These are phyloP conservation scores for Blastobotrys malaysiensis DNA, from an alignment of 1,139 yeast genomes.

Conservation along the genomic window DNA sequence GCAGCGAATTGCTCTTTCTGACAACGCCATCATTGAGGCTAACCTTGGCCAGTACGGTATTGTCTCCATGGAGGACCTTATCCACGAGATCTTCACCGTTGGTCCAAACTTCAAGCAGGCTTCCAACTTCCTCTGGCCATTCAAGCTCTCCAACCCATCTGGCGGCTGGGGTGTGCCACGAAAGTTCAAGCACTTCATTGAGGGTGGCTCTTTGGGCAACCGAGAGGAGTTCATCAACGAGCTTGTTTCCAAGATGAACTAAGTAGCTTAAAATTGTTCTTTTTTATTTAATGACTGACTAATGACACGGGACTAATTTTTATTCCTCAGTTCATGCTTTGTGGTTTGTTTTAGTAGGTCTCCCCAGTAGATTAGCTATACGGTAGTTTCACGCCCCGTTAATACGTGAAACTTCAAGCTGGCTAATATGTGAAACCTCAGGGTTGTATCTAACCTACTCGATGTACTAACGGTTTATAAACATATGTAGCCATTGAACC, in stretches of 20 bases:
- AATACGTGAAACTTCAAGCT: too few species aligned
- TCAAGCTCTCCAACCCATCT: conserved; percentile 97
- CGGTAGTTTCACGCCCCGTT: too few species aligned
- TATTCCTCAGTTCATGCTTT: too few species aligned
- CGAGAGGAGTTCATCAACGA: conserved; percentile 98
- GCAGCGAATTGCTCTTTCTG: conserved; percentile 94
- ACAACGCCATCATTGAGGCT: conserved; percentile 92
- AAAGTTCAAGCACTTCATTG: conserved; percentile 99
- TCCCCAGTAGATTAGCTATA: too few species aligned
- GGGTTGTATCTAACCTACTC: too few species aligned
- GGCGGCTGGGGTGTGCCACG: conserved; percentile 99
- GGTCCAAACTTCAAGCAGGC: conserved; percentile 99
- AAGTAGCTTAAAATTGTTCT: neutral
- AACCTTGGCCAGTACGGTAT: conserved; percentile 95
- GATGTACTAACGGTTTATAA: too few species aligned
- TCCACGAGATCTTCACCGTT: conserved; percentile 98
- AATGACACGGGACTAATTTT: neutral
- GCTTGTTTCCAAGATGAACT: conserved; percentile 61
- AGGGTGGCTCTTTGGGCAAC: conserved; percentile 99
- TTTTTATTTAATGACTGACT: neutral
- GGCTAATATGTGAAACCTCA: too few species aligned
- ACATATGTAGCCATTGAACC: too few species aligned
- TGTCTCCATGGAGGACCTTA: conserved; percentile 92
- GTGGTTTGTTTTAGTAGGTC: too few species aligned
- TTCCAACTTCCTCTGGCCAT: conserved; percentile 99